Evolutionary conservation across 2,329 filamentous ascomycete species (phyloP).

Genomic region (Colletotrichum magnum): DNA sequence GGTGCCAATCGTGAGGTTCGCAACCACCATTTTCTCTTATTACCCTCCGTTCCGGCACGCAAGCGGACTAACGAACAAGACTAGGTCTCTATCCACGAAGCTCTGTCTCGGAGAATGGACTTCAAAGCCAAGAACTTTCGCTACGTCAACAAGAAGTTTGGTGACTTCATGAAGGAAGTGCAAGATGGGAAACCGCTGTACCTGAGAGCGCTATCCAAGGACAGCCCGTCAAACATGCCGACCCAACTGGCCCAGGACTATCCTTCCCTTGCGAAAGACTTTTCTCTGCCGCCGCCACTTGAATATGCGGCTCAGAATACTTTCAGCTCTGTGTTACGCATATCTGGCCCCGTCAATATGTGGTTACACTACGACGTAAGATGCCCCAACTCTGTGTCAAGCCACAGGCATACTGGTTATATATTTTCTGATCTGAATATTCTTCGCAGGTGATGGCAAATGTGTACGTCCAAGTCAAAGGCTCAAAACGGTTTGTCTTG

Average conservation of each 20-base stretch:
- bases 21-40: not conserved
- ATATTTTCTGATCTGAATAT: not conserved
- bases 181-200: slow-evolving; percentile 76
- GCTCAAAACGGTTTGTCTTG: slow-evolving; percentile 80
- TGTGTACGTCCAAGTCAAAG: slow-evolving; percentile 83
- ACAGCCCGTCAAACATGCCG: slow-evolving; percentile 77
- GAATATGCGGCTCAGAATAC: slow-evolving; percentile 70
- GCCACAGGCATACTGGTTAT: not conserved
- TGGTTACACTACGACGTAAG: slow-evolving; percentile 90
- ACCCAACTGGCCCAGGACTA: slow-evolving; percentile 82
- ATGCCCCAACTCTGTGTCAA: not conserved
- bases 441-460: slow-evolving; percentile 82
- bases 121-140: slow-evolving; percentile 88
- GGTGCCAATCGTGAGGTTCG: slow-evolving; percentile 72
- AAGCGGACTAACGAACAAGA: not conserved
- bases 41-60: not conserved
- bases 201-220: slow-evolving; percentile 81
- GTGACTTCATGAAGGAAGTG: slow-evolving; percentile 74
- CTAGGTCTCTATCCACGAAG: slow-evolving; percentile 82
- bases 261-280: slow-evolving; percentile 77
- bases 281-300: slow-evolving; percentile 75
- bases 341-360: slow-evolving; percentile 86
- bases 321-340: slow-evolving; percentile 84
- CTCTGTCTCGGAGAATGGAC: slow-evolving; percentile 77
- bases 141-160: slow-evolving; percentile 79